phyloP scores from a whole-genome alignment of 192 early-diverging fungal genomes.

The Coemansia sp. region DNA sequence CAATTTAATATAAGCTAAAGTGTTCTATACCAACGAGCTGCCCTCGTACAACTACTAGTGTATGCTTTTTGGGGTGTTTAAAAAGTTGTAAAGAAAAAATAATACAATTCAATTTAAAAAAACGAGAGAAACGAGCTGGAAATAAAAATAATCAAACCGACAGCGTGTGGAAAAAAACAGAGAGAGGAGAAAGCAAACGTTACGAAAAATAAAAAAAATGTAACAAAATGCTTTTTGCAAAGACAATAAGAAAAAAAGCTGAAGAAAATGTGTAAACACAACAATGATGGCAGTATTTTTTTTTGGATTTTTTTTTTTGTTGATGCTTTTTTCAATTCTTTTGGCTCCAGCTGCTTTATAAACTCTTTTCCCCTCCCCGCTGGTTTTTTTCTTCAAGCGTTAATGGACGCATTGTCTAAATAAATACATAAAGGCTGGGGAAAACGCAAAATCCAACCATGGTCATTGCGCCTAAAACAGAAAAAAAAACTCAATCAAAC shows the following conservation, averaged over 20 bases:
- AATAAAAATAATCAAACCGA: neutral
- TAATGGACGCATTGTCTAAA: too few relatives aligned
- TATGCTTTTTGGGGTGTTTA: neutral
- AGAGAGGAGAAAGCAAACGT: neutral
- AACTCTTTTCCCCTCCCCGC: too few relatives aligned
- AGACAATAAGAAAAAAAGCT: neutral
- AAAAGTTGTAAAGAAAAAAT: neutral
- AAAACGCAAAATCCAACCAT: neutral
- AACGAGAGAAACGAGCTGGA: neutral
- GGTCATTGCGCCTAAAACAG: too few relatives aligned
- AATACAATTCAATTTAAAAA: neutral
- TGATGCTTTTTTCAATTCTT: neutral
- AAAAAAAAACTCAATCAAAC: too few relatives aligned
- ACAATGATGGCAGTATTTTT: neutral
- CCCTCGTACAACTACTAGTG: too few relatives aligned
- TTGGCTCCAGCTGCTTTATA: neutral
- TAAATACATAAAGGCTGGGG: neutral
- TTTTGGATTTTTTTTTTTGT: constrained; percentile 1
- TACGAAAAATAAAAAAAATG: neutral
- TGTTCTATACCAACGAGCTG: too few relatives aligned
- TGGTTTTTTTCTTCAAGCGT: too few relatives aligned
- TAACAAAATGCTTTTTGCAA: neutral
- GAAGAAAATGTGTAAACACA: neutral
- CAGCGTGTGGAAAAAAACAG: neutral
- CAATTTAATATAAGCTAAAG: too few relatives aligned